A percentile compares a stretch with the other conserved stretches of the same genome.
These are phyloP conservation scores for Globisporangium radiosum DNA, from an alignment of 352 stramenopile species.

Conservation along the genomic window DNA sequence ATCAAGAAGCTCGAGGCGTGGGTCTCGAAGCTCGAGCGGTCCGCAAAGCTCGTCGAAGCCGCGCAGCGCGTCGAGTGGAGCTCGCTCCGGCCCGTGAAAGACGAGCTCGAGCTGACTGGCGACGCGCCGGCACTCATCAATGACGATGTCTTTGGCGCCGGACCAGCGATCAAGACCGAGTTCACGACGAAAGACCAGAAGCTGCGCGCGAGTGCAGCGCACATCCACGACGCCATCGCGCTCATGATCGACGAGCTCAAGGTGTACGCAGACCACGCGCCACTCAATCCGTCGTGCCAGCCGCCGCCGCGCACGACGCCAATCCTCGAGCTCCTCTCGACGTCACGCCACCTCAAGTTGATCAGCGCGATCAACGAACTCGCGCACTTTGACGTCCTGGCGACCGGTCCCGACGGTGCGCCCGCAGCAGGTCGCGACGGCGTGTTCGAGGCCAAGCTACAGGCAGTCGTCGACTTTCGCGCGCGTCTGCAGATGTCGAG, in stretches of 20 bases:
- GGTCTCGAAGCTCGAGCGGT: conserved; percentile 61
- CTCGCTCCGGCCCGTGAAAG: conserved; percentile 23
- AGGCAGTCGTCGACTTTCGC: conserved; percentile 67
- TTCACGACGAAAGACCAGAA: conserved; percentile 74
- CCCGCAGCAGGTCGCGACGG: conserved; percentile 17
- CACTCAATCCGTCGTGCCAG: conserved; percentile 41
- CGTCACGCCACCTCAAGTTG: conserved; percentile 63
- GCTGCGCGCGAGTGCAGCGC: conserved; percentile 40
- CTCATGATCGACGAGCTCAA: conserved; percentile 69
- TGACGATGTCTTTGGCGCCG: conserved; percentile 44
- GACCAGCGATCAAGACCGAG: conserved; percentile 63
- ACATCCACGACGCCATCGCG: conserved; percentile 50
- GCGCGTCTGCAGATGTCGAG: conserved; percentile 67
- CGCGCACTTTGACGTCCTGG: conserved; percentile 47
- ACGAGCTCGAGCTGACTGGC: conserved; percentile 21
- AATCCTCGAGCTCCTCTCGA: conserved; percentile 65
- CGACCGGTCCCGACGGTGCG: conserved; percentile 12
- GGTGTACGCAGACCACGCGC: conserved; percentile 45
- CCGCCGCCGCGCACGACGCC: conserved; percentile 41
- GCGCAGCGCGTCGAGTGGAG: conserved; percentile 72
- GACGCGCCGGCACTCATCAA: conserved; percentile 26
- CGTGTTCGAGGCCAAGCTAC: conserved; percentile 49
- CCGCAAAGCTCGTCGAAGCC: conserved; percentile 71
- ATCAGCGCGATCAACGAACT: conserved; percentile 71
- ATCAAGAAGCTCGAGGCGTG: conserved; percentile 76